These are phyloP conservation scores for Pythium dissotocum DNA, from an alignment of 352 stramenopile species.

Conservation along the genomic window DNA sequence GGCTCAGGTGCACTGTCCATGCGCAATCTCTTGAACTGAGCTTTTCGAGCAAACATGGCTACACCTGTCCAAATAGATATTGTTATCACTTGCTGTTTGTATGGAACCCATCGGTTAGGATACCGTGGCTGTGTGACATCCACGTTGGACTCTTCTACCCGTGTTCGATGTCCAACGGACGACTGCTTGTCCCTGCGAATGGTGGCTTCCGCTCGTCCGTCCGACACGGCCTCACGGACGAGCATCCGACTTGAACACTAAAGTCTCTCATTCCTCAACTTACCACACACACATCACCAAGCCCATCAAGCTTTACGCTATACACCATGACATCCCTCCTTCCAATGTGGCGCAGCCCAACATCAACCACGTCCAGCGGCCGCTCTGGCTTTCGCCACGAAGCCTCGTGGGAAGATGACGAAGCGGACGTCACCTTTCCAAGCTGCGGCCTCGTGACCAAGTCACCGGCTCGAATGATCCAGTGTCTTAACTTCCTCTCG, in stretches of 20 bases:
- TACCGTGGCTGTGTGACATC: not conserved
- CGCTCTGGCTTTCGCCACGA: constrained; percentile 1
- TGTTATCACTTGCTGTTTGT: not conserved
- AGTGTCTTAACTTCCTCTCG: constrained; percentile 29
- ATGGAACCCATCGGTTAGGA: not conserved
- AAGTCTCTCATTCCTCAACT: constrained; percentile 8
- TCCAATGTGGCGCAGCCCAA: constrained; percentile 29
- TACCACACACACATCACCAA: not conserved
- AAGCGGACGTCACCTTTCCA: not conserved
- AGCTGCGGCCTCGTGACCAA: not conserved
- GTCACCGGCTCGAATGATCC: constrained; percentile 17
- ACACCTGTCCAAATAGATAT: constrained; percentile 12
- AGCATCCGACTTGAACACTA: not conserved
- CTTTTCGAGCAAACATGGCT: constrained; percentile 8
- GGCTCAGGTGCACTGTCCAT: too few species aligned
- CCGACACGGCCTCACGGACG: not conserved
- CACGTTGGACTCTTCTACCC: not conserved
- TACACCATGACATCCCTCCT: constrained; percentile 8
- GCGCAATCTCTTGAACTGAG: not conserved
- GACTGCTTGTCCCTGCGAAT: not conserved
- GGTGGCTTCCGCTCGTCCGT: not conserved
- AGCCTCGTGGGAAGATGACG: constrained; percentile 21
- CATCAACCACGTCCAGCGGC: constrained; percentile 1
- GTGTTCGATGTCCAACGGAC: not conserved
- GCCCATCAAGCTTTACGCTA: not conserved